These are phyloP conservation scores for Phialophora verrucosa DNA, from an alignment of 2,329 filamentous ascomycete genomes.

Conservation along the genomic window DNA sequence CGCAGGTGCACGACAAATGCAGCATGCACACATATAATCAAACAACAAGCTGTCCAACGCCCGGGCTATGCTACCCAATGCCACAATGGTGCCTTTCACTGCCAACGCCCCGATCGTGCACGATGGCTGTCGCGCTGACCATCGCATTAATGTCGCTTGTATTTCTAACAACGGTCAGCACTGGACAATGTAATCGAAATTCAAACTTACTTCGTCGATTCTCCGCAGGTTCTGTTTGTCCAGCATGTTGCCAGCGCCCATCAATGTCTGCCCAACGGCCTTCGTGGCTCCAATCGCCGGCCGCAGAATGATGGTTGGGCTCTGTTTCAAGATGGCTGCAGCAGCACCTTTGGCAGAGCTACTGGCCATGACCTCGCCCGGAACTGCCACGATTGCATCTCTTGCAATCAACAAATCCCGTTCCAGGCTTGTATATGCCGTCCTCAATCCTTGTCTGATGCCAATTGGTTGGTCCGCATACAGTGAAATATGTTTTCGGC, in stretches of 20 bases:
- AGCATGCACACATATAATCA: background rate
- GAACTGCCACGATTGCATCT: conserved; percentile 93
- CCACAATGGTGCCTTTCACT: background rate
- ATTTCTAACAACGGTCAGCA: conserved; percentile 33
- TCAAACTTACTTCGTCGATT: conserved; percentile 80
- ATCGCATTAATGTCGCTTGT: conserved; percentile 33
- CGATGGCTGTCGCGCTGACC: background rate
- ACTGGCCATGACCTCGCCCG: conserved; percentile 87
- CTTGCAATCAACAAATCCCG: conserved; percentile 84
- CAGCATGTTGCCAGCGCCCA: conserved; percentile 90
- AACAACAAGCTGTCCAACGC: conserved; percentile 1
- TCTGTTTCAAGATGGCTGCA: conserved; percentile 75
- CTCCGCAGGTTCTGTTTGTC: conserved; percentile 81
- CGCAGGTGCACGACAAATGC: background rate
- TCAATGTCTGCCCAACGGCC: conserved; percentile 82
- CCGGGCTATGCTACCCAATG: background rate
- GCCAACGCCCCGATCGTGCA: background rate
- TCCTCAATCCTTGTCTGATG: conserved; percentile 81
- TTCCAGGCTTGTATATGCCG: conserved; percentile 80
- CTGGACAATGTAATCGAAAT: background rate
- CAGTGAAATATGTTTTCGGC: conserved; percentile 79
- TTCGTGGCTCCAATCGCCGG: conserved; percentile 90
- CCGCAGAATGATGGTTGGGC: conserved; percentile 90
- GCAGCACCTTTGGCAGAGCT: conserved; percentile 80
- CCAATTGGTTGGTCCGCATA: conserved; percentile 95